Conservation (phyloP, 2,329 filamentous ascomycete genomes). For the Septoria linicola region DNA sequence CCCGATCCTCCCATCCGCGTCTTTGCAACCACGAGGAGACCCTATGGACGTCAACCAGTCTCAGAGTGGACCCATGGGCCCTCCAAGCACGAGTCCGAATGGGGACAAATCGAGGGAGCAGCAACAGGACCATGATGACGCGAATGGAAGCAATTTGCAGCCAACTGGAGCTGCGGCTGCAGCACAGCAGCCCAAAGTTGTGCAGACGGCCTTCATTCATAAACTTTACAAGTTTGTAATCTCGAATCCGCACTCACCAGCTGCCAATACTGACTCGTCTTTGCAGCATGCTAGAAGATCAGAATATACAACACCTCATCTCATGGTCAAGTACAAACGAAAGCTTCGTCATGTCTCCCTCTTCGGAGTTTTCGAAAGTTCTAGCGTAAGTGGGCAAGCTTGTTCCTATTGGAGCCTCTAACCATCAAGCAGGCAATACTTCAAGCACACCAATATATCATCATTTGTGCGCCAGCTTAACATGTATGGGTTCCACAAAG, state of each 20-base stretch:
- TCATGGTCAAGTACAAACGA: slow-evolving; percentile 93
- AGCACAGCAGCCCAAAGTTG: slow-evolving; percentile 91
- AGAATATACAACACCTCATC: slow-evolving; percentile 88
- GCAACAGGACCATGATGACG: slow-evolving; percentile 26
- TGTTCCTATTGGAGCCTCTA: slow-evolving; percentile 12
- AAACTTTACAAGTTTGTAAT: slow-evolving; percentile 89
- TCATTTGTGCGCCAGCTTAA: slow-evolving; percentile 97
- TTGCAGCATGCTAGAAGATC: slow-evolving; percentile 90
- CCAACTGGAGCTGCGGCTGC: slow-evolving; percentile 63
- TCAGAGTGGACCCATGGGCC: slow-evolving; percentile 31
- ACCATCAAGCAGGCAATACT: slow-evolving; percentile 72
- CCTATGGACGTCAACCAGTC: slow-evolving; percentile 36
- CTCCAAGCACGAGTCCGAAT: slow-evolving; percentile 33
- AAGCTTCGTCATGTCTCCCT: slow-evolving; percentile 98
- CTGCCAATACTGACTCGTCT: slow-evolving; percentile 35
- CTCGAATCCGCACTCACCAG: not conserved
- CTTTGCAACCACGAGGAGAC: slow-evolving; percentile 25
- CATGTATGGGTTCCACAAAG: slow-evolving; percentile 99
- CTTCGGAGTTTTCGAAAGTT: slow-evolving; percentile 96
- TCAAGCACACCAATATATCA: slow-evolving; percentile 98
- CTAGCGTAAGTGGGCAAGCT: slow-evolving; percentile 62
- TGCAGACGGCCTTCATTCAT: slow-evolving; percentile 98
- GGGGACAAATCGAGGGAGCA: slow-evolving; percentile 28
- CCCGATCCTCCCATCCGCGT: slow-evolving; percentile 35
- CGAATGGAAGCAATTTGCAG: slow-evolving; percentile 45